phyloP scores from a whole-genome alignment of 108 stramenopile genomes.

The Cyclotella distinguenda region DNA sequence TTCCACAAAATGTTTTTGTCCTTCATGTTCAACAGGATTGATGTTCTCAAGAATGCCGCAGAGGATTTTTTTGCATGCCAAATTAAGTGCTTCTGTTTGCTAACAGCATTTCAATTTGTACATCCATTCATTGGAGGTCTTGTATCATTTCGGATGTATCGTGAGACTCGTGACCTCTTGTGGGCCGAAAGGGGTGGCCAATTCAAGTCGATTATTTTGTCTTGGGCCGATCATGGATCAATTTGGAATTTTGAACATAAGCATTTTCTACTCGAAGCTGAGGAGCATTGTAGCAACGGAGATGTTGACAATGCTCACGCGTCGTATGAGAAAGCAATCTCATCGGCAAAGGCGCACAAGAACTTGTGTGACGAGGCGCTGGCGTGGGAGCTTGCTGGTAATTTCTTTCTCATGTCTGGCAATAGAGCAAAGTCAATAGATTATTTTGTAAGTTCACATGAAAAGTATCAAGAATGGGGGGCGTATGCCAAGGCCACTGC shows the following conservation, averaged over 20 bases:
- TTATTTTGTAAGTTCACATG: constrained; percentile 18
- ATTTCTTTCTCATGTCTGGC: constrained; percentile 19
- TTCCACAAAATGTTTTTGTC: background rate
- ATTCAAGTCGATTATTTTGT: constrained; percentile 2
- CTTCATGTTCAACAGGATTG: background rate
- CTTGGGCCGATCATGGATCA: constrained; percentile 14
- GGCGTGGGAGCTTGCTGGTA: constrained; percentile 24
- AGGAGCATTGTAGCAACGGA: constrained; percentile 18
- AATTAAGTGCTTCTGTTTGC: background rate
- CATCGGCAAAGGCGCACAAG: constrained; percentile 21
- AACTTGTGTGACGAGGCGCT: constrained; percentile 34
- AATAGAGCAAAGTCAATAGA: constrained; percentile 1
- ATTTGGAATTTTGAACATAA: constrained; percentile 36
- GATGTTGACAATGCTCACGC: constrained; percentile 9
- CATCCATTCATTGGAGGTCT: constrained; percentile 10
- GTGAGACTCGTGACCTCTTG: constrained; percentile 1
- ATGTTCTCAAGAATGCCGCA: background rate
- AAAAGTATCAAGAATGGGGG: constrained; percentile 25
- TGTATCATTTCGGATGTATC: constrained; percentile 18
- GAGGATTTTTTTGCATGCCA: background rate
- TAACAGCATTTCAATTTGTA: background rate
- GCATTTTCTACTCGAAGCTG: constrained; percentile 21
- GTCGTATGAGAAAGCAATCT: constrained; percentile 24
- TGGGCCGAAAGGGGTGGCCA: constrained; percentile 9
- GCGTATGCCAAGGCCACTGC: constrained; percentile 20